phyloP scores from a whole-genome alignment of 108 stramenopile species.

The Nitzschia palea region DNA sequence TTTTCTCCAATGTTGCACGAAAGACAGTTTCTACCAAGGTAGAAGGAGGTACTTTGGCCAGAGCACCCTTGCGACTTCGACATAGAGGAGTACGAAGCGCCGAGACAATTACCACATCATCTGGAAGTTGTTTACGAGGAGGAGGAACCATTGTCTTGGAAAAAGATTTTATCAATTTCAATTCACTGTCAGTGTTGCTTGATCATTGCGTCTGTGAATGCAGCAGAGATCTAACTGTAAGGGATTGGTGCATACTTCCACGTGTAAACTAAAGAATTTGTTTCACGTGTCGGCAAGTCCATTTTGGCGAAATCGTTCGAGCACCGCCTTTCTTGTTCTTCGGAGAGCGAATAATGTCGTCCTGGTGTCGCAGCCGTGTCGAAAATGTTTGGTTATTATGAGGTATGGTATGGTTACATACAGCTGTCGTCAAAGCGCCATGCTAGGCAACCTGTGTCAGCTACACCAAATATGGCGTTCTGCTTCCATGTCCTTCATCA shows the following conservation, averaged over 20 bases:
- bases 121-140: slow-evolving; percentile 24
- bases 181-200: background rate
- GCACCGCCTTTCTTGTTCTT: too few species aligned
- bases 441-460: too few species aligned
- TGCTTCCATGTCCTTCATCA: too few species aligned
- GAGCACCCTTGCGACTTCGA: slow-evolving; percentile 72
- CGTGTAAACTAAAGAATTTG: background rate
- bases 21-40: slow-evolving; percentile 71
- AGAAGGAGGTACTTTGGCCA: slow-evolving; percentile 72
- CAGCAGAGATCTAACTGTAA: background rate
- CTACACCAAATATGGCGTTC: too few species aligned
- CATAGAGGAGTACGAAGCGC: slow-evolving; percentile 86
- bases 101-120: slow-evolving; percentile 81
- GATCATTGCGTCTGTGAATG: background rate
- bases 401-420: too few species aligned
- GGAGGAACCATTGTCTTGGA: background rate
- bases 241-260: background rate
- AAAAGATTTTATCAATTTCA: background rate
- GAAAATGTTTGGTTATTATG: too few species aligned
- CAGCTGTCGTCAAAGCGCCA: too few species aligned
- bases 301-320: too few species aligned
- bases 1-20: slow-evolving; percentile 30
- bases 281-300: too few species aligned
- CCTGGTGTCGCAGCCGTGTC: too few species aligned
- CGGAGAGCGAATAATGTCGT: too few species aligned